phyloP scores from a whole-genome alignment of 352 stramenopile species.

The Pythium myriotylum region DNA sequence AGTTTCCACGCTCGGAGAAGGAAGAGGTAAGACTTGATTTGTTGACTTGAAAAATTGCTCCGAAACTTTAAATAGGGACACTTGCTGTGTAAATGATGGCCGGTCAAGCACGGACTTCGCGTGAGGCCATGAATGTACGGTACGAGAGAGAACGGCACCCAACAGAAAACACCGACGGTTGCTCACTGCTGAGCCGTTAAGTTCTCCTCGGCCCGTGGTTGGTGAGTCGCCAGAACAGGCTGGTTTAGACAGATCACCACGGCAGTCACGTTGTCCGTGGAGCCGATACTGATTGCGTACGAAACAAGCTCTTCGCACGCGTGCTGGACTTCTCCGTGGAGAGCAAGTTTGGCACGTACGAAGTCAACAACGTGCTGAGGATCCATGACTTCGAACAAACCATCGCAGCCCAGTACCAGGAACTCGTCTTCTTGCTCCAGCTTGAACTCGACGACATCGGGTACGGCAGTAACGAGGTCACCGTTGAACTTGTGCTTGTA shows the following conservation, averaged over 20 bases:
- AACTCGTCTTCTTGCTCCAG: slow-evolving; percentile 74
- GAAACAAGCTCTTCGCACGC: slow-evolving; percentile 82
- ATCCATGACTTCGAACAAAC: slow-evolving; percentile 85
- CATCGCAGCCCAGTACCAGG: slow-evolving; percentile 80
- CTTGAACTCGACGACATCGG: slow-evolving; percentile 62
- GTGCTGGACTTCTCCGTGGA: slow-evolving; percentile 77
- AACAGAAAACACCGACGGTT: background rate
- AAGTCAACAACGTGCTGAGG: slow-evolving; percentile 85
- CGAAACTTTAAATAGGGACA: background rate
- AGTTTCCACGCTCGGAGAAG: background rate
- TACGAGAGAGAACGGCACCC: background rate
- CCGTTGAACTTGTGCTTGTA: slow-evolving; percentile 85
- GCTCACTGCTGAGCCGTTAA: background rate
- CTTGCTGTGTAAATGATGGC: background rate
- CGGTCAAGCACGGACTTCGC: background rate
- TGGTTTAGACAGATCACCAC: slow-evolving; percentile 84
- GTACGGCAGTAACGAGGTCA: slow-evolving; percentile 73
- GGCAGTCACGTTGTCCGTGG: slow-evolving; percentile 83
- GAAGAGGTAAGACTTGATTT: background rate
- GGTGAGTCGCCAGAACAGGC: slow-evolving; percentile 17
- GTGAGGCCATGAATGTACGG: background rate
- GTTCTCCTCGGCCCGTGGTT: too few species aligned
- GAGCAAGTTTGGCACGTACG: slow-evolving; percentile 65
- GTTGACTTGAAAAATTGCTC: background rate
- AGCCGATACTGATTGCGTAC: slow-evolving; percentile 78